Percentiles rank a stretch among this genome's conserved stretches.
Evolutionary conservation across 2,329 filamentous ascomycete species (phyloP).

Genomic region (Pseudogymnoascus sp.): DNA sequence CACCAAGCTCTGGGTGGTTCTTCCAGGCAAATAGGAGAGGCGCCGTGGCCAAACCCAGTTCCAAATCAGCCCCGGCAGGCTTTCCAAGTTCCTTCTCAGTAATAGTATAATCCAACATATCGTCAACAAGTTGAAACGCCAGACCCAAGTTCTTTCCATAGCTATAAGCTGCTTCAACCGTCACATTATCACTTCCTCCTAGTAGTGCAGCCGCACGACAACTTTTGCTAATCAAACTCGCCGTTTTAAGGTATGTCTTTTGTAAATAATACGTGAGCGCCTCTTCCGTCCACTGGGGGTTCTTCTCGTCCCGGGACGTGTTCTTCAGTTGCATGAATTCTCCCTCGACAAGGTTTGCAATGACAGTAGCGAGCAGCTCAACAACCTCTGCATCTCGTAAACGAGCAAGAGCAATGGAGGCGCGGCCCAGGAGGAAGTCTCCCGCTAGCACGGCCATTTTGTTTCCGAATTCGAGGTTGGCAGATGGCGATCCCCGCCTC

Average conservation of each 20-base stretch:
- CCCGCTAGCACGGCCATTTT: conserved; percentile 98
- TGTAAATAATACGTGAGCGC: conserved; percentile 89
- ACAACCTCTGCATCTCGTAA: conserved; percentile 89
- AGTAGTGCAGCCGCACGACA: conserved; percentile 84
- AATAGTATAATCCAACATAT: conserved; percentile 94
- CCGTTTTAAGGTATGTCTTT: conserved; percentile 97
- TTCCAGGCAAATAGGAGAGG: conserved; percentile 95
- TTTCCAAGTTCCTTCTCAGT: conserved; percentile 82
- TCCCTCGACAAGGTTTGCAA: conserved; percentile 94
- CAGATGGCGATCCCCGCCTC: conserved; percentile 74
- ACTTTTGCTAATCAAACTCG: conserved; percentile 90
- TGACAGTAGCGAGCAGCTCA: conserved; percentile 89
- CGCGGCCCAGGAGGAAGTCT: conserved; percentile 89
- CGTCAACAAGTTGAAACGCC: conserved; percentile 95
- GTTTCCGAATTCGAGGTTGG: conserved; percentile 94
- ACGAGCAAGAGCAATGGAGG: conserved; percentile 85
- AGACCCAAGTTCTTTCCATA: conserved; percentile 92
- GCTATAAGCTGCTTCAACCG: conserved; percentile 82
- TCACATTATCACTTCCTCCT: conserved; percentile 64
- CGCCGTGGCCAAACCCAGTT: conserved; percentile 87
- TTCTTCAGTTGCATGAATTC: conserved; percentile 99
- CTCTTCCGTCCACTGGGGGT: conserved; percentile 79
- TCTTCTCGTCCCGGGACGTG: conserved; percentile 77
- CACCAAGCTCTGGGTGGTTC: conserved; percentile 72
- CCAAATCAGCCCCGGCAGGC: conserved; percentile 86